These are phyloP conservation scores for Picea sitchensis DNA, from an alignment of 75 land plant genomes.

Conservation along the genomic window DNA sequence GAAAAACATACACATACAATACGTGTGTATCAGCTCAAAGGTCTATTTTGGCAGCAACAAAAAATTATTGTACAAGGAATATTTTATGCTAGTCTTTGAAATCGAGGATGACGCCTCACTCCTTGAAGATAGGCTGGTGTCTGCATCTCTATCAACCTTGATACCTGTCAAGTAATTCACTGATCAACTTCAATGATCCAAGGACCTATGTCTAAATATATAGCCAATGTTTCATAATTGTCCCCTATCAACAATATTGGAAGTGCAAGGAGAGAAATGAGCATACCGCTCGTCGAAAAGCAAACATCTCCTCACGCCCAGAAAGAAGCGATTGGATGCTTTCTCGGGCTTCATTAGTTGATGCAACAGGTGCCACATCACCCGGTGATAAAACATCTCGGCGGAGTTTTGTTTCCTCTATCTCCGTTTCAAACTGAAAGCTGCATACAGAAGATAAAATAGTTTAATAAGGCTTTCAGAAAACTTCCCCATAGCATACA, in stretches of 20 bases:
- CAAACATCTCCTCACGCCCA: constrained; percentile 94
- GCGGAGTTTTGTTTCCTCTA: constrained; percentile 69
- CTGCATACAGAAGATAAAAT: constrained; percentile 34
- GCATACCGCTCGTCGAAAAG: constrained; percentile 93
- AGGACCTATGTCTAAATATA: neutral
- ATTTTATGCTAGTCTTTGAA: constrained; percentile 12
- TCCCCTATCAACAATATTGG: neutral
- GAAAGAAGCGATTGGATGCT: constrained; percentile 74
- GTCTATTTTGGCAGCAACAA: neutral
- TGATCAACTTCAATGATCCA: neutral
- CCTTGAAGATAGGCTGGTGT: constrained; percentile 70
- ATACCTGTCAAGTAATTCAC: constrained; percentile 44
- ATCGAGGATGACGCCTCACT: constrained; percentile 59
- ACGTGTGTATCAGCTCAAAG: neutral
- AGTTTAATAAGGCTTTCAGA: neutral
- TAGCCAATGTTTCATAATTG: neutral
- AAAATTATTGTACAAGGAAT: neutral
- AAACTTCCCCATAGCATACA: too few species aligned
- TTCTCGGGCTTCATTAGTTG: constrained; percentile 22
- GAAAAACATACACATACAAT: neutral
- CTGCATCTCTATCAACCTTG: constrained; percentile 92
- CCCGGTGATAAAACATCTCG: constrained; percentile 74
- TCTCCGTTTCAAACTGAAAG: constrained; percentile 97
- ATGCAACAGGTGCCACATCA: constrained; percentile 48
- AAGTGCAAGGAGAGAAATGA: neutral